Percentiles rank a stretch among this genome's conserved stretches.
phyloP scores from a whole-genome alignment of 768 basidiomycete species.

The Leccinum olivaceopallidum region DNA sequence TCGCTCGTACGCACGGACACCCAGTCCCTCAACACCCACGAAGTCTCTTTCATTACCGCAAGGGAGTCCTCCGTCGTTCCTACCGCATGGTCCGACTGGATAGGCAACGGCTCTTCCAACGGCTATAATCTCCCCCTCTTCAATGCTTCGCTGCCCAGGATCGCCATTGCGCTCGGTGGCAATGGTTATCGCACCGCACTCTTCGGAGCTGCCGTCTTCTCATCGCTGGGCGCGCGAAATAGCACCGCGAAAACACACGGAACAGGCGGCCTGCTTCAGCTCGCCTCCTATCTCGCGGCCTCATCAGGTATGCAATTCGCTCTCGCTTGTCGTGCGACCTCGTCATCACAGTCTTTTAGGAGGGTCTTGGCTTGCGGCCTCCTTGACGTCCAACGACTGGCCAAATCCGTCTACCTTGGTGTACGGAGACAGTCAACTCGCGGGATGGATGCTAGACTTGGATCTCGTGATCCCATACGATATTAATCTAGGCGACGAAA shows the following conservation, averaged over 20 bases:
- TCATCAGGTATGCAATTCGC: slow-evolving; percentile 51
- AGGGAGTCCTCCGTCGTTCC: slow-evolving; percentile 44
- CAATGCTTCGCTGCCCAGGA: slow-evolving; percentile 43
- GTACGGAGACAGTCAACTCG: slow-evolving; percentile 50
- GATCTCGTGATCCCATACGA: slow-evolving; percentile 56
- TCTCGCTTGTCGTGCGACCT: background rate
- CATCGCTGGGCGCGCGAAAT: slow-evolving; percentile 63
- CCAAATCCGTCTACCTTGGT: slow-evolving; percentile 58
- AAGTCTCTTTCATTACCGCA: slow-evolving; percentile 46
- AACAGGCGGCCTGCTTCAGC: slow-evolving; percentile 69
- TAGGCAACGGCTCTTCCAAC: slow-evolving; percentile 52
- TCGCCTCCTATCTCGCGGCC: slow-evolving; percentile 66
- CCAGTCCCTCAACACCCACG: slow-evolving; percentile 51
- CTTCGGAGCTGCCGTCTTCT: slow-evolving; percentile 60
- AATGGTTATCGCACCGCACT: slow-evolving; percentile 70
- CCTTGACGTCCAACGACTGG: slow-evolving; percentile 64
- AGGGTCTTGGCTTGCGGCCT: slow-evolving; percentile 69
- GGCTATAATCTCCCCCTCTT: slow-evolving; percentile 53
- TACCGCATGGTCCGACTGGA: slow-evolving; percentile 58
- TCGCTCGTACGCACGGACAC: slow-evolving; percentile 56
- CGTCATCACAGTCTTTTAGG: slow-evolving; percentile 34
- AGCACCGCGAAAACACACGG: slow-evolving; percentile 53
- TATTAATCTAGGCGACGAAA: slow-evolving; percentile 41
- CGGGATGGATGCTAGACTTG: slow-evolving; percentile 60
- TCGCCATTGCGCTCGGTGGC: slow-evolving; percentile 70